These are phyloP conservation scores for Eucalyptus regnans DNA, from an alignment of 345 rosid genomes.

Conservation along the genomic window DNA sequence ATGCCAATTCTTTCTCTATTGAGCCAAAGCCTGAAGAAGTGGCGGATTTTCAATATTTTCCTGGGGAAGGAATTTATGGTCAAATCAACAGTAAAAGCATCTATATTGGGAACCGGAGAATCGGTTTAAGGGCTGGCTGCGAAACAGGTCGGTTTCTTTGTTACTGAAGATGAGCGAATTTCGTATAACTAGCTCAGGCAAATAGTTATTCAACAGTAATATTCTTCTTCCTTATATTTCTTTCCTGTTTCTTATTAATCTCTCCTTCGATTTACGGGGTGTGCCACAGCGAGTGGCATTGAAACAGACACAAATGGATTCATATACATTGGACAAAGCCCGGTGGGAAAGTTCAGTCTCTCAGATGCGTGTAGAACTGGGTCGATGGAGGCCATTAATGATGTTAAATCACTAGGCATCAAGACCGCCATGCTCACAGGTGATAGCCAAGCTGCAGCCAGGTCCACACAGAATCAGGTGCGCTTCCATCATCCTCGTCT, in stretches of 20 bases:
- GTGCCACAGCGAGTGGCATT: constrained; percentile 1
- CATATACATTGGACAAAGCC: constrained; percentile 27
- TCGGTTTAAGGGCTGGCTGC: constrained; percentile 40
- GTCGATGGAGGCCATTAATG: constrained; percentile 41
- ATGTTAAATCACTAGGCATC: constrained; percentile 46
- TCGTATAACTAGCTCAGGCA: background rate
- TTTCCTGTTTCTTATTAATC: background rate
- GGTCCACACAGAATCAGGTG: constrained; percentile 63
- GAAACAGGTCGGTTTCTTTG: constrained; percentile 22
- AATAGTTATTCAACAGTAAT: background rate
- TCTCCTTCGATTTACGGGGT: background rate
- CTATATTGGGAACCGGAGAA: constrained; percentile 51
- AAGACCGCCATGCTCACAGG: constrained; percentile 74
- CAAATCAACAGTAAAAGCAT: constrained; percentile 43
- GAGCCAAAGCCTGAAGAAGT: constrained; percentile 59
- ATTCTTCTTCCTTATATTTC: background rate
- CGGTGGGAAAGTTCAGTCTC: constrained; percentile 41
- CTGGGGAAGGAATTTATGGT: constrained; percentile 76
- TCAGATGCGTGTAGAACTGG: constrained; percentile 68
- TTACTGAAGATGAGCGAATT: background rate
- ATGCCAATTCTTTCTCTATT: constrained; percentile 32
- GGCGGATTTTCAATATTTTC: constrained; percentile 51
- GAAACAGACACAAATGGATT: constrained; percentile 48
- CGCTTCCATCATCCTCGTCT: background rate
- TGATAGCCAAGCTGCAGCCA: constrained; percentile 56